phyloP scores from a whole-genome alignment of 1,284 basidiomycete species.

The Phellinidium pouzarii region DNA sequence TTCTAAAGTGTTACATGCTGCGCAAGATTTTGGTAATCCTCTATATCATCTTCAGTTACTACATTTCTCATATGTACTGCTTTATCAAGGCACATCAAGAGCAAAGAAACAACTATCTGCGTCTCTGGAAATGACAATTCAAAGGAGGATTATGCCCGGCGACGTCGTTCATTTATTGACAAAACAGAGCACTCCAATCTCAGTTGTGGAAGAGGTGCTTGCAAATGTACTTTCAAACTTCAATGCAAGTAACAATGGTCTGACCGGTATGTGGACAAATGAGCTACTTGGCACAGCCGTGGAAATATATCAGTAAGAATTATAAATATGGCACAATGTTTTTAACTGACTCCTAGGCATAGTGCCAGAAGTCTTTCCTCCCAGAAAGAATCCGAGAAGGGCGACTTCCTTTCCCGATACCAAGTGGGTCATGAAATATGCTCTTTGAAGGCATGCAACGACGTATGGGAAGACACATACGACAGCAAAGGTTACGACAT shows the following conservation, averaged over 20 bases:
- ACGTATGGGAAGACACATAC: constrained; percentile 58
- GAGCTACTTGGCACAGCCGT: constrained; percentile 48
- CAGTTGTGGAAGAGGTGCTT: constrained; percentile 21
- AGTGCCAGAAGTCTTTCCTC: constrained; percentile 33
- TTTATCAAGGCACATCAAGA: constrained; percentile 21
- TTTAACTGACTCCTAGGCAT: background rate
- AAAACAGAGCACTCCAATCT: constrained; percentile 16
- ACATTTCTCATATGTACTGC: background rate
- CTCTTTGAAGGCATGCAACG: constrained; percentile 50
- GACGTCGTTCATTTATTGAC: constrained; percentile 25
- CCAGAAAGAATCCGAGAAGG: constrained; percentile 31
- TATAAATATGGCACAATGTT: no score
- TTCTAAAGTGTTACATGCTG: constrained; percentile 18
- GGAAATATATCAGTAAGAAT: constrained; percentile 50
- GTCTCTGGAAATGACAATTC: constrained; percentile 20
- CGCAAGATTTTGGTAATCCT: constrained; percentile 19
- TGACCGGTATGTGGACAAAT: constrained; percentile 31
- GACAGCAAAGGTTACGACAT: constrained; percentile 59
- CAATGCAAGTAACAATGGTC: constrained; percentile 26
- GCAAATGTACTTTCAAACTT: constrained; percentile 17
- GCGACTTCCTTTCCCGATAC: constrained; percentile 41
- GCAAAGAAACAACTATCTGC: constrained; percentile 16
- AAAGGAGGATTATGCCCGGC: constrained; percentile 18
- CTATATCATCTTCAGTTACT: background rate
- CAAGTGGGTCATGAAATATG: constrained; percentile 55